Evolutionary conservation across 805 yeast species (phyloP).

Genomic region (Groenewaldozyma salmanticensis): DNA sequence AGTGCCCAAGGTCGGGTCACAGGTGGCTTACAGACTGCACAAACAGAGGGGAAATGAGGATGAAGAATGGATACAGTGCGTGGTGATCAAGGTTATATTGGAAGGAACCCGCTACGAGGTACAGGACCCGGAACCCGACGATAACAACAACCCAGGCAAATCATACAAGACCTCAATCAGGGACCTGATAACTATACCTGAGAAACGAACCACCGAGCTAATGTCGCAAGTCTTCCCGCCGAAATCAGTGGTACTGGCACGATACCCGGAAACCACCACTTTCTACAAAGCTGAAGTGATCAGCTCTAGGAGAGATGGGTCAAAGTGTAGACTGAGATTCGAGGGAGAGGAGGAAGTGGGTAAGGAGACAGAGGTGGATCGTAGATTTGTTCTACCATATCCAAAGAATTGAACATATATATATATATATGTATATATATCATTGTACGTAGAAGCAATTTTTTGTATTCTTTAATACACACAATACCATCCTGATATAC

Average conservation of each 20-base stretch:
- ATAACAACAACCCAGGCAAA: constrained; percentile 78
- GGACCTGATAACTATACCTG: constrained; percentile 61
- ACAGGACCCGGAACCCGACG: constrained; percentile 98
- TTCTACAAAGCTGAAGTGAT: constrained; percentile 91
- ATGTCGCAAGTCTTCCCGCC: constrained; percentile 43
- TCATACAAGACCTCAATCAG: constrained; percentile 73
- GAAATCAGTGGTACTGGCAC: constrained; percentile 77
- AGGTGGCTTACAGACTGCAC: constrained; percentile 74
- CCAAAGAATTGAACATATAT: constrained; percentile 8
- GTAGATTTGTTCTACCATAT: constrained; percentile 57
- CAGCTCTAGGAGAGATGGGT: constrained; percentile 64
- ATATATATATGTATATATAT: constrained; percentile 1
- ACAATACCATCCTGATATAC: neutral
- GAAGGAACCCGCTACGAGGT: constrained; percentile 79
- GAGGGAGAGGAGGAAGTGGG: constrained; percentile 97
- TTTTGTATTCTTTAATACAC: neutral
- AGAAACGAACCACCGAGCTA: constrained; percentile 21
- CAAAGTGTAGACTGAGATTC: constrained; percentile 62
- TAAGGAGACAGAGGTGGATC: constrained; percentile 86
- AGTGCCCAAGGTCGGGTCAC: constrained; percentile 51
- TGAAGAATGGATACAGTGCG: constrained; percentile 94
- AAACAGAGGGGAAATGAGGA: constrained; percentile 50
- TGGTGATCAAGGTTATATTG: constrained; percentile 63
- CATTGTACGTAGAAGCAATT: constrained; percentile 1
- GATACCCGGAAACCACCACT: constrained; percentile 96